Base-by-base conservation (phyloP, 2,329 filamentous ascomycete genomes). In the Pyrenochaeta sp. region DNA sequence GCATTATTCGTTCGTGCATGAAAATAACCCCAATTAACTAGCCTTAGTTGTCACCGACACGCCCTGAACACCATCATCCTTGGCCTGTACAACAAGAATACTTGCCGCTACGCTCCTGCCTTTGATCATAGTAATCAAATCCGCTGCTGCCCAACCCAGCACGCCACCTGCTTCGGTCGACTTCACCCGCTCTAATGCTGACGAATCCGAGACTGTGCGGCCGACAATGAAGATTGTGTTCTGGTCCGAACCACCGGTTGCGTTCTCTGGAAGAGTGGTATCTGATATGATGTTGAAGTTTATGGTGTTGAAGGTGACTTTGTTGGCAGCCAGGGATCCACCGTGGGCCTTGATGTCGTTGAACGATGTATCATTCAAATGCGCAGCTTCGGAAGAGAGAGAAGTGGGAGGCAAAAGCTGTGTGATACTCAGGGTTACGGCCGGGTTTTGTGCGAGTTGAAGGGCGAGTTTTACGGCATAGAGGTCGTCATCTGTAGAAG, bases 171-270 rank as follows among this genome's bases (percentile, higher is more conserved):
- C 34, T 15, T 36, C 34, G 14, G 14, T 24, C n/a, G 34, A 26
- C 13, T 36, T 36, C 8, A 36, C 15, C 7, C 34, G 34, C 23
- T 36, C 34, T 3, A 24, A 14, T 5, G 9, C 21, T 11, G 34
- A 24, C 11, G 8, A 10, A 13, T 26, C 34, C 6, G 34, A 3
- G 2, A 27, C 18, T 13, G 34, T 26, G 10, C 34, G 20, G 3
- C 34, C 34, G 8, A 36, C 18, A 7, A 36, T 36, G 11, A 36
- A 36, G 8, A 36, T 36, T 10, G 34, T 15, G 14, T 26, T 36
- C n/a, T 36, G n/a, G 4, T 5, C 9, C 10, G 24, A 10, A 27
- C 14, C 29, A 6, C 14, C 13, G 18, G 18, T 11, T 4, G 18
- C 18, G 7, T 31, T 19, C 6, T 31, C 18, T 15, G 29, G 18